phyloP scores from a whole-genome alignment of 164 flowering plant species.

The grape (Vitis vinifera) region DNA sequence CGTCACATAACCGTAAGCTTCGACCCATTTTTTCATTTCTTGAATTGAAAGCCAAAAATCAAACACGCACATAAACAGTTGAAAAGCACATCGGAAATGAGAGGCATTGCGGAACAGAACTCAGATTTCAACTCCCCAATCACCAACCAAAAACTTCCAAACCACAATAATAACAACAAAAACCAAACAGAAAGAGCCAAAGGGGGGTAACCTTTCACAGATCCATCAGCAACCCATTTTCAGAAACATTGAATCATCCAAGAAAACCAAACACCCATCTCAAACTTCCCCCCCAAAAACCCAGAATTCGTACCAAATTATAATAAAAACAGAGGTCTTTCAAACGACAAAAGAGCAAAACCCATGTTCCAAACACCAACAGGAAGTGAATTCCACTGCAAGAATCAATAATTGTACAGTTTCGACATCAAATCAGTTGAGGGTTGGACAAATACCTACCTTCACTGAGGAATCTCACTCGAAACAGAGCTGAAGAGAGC shows the following conservation, averaged over 20 bases:
- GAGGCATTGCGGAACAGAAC: neutral
- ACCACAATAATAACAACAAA: neutral
- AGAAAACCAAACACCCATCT: neutral
- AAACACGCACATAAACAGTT: neutral
- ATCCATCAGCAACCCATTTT: slow-evolving; percentile 12
- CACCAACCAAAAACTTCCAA: neutral
- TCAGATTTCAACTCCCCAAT: neutral
- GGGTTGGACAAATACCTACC: no score
- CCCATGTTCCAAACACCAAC: neutral
- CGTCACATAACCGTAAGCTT: no score
- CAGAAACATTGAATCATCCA: neutral
- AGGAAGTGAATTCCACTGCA: no score
- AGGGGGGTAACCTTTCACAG: neutral
- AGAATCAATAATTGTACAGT: no score
- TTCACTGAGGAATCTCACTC: no score
- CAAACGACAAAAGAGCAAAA: neutral
- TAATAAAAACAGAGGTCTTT: no score
- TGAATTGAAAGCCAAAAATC: neutral
- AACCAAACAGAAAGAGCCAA: neutral
- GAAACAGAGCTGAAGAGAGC: no score
- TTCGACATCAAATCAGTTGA: no score
- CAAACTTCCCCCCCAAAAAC: neutral
- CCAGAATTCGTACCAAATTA: no score
- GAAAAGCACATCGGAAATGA: neutral
- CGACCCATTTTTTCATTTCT: no score